These are phyloP conservation scores for Panicum hallii DNA, from an alignment of 202 grass and related monocot genomes.

Conservation along the genomic window DNA sequence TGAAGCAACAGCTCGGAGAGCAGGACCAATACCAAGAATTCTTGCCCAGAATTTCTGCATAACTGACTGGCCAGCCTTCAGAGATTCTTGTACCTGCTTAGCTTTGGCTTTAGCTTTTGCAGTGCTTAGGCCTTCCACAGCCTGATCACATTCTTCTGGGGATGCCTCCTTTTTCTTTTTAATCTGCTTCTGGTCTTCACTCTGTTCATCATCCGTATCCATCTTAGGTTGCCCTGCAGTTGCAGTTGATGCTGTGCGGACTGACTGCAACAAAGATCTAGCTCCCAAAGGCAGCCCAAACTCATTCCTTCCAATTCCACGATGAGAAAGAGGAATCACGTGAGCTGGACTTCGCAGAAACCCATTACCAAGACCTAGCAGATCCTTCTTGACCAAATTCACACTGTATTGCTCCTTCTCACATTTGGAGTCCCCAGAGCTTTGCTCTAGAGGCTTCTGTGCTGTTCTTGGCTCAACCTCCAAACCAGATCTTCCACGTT, in stretches of 20 bases:
- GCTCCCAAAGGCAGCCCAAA: slow-evolving; percentile 62
- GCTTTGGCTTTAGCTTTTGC: slow-evolving; percentile 93
- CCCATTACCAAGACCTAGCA: slow-evolving; percentile 51
- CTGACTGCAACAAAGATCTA: slow-evolving; percentile 71
- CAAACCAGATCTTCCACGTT: slow-evolving; percentile 50
- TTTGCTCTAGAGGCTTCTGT: slow-evolving; percentile 45
- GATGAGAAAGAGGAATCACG: slow-evolving; percentile 41
- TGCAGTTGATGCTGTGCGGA: slow-evolving; percentile 60
- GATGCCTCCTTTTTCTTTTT: slow-evolving; percentile 85
- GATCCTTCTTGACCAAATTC: slow-evolving; percentile 53
- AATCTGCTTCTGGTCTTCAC: slow-evolving; percentile 67
- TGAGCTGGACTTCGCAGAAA: slow-evolving; percentile 41
- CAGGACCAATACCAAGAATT: slow-evolving; percentile 82
- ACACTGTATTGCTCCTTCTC: slow-evolving; percentile 53
- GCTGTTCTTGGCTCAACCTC: slow-evolving; percentile 53
- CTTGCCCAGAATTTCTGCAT: slow-evolving; percentile 76
- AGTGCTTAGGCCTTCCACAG: slow-evolving; percentile 89
- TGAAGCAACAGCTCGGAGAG: slow-evolving; percentile 82
- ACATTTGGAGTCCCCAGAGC: slow-evolving; percentile 38
- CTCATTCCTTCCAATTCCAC: slow-evolving; percentile 53
- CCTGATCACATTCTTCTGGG: slow-evolving; percentile 97
- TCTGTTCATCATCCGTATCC: slow-evolving; percentile 59
- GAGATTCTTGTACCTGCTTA: slow-evolving; percentile 79
- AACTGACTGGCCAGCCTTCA: slow-evolving; percentile 66
- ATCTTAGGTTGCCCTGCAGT: slow-evolving; percentile 65